Evolutionary conservation across 1,139 yeast species (phyloP).

Genomic region (Pichia kudriavzevii): DNA sequence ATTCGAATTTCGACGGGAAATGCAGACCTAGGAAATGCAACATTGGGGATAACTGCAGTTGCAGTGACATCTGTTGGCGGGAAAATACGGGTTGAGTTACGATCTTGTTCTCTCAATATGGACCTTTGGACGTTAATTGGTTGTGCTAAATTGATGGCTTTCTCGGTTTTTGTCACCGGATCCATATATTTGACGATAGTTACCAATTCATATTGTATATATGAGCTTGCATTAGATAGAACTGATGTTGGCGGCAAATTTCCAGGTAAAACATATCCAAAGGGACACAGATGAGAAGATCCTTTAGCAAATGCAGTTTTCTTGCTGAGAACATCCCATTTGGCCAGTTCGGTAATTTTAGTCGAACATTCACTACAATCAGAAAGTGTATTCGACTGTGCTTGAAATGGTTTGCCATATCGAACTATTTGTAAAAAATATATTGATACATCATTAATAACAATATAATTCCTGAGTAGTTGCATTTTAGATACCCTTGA

Average conservation of each 20-base stretch:
- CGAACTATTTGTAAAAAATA: constrained; percentile 62
- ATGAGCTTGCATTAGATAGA: constrained; percentile 44
- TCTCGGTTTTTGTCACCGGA: constrained; percentile 21
- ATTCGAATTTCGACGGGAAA: constrained; percentile 77
- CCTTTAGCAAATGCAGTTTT: constrained; percentile 53
- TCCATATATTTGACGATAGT: constrained; percentile 41
- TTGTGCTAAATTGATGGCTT: constrained; percentile 39
- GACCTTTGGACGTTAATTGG: constrained; percentile 77
- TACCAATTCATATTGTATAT: constrained; percentile 64
- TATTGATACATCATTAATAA: constrained; percentile 51
- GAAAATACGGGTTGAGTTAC: constrained; percentile 80
- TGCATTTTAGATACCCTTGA: constrained; percentile 10
- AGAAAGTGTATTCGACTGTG: constrained; percentile 43
- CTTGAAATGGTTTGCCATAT: constrained; percentile 57
- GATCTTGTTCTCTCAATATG: constrained; percentile 72
- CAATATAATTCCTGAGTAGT: constrained; percentile 26
- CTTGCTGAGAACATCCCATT: constrained; percentile 76
- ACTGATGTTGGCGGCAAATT: constrained; percentile 75
- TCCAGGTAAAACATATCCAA: constrained; percentile 88
- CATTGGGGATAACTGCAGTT: constrained; percentile 79
- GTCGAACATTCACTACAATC: constrained; percentile 52
- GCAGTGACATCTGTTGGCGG: constrained; percentile 94
- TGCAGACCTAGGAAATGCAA: constrained; percentile 77
- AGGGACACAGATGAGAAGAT: constrained; percentile 75
- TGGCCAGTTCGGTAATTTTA: constrained; percentile 56